These are phyloP conservation scores for Exophiala bonariae DNA, from an alignment of 2,329 filamentous ascomycete species.

Conservation along the genomic window DNA sequence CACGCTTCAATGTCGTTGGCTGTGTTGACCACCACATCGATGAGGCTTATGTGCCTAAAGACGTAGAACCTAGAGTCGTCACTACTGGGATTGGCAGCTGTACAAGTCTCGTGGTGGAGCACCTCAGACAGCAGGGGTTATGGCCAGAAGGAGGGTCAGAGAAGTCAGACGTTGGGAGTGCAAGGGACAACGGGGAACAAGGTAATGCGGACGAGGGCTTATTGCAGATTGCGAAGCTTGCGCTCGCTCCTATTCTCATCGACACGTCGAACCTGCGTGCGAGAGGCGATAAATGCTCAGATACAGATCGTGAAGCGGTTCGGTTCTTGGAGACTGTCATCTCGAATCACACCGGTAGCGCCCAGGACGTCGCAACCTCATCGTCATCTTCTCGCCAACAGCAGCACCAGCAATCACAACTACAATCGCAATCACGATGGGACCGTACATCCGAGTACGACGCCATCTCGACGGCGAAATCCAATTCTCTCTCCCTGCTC, in stretches of 20 bases:
- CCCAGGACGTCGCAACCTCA: no score
- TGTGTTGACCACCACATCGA: conserved; percentile 66
- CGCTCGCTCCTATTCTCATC: conserved; percentile 43
- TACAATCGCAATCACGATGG: not conserved
- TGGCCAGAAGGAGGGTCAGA: conserved; percentile 31
- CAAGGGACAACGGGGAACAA: no score
- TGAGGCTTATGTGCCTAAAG: conserved; percentile 51
- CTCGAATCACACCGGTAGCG: conserved; percentile 31
- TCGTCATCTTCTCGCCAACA: no score
- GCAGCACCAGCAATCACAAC: not conserved
- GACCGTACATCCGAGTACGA: conserved; percentile 50
- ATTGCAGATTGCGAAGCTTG: conserved; percentile 45
- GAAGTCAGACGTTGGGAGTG: conserved; percentile 31
- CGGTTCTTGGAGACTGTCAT: conserved; percentile 55
- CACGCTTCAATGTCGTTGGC: conserved; percentile 46
- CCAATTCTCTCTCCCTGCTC: conserved; percentile 53
- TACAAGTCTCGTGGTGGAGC: conserved; percentile 56
- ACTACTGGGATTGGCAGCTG: conserved; percentile 58
- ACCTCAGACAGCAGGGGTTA: conserved; percentile 47
- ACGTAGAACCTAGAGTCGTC: conserved; percentile 52
- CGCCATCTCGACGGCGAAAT: conserved; percentile 55
- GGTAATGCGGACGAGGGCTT: conserved; percentile 33
- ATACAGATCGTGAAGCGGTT: conserved; percentile 51
- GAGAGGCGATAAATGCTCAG: conserved; percentile 42
- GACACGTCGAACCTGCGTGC: conserved; percentile 47